Base-by-base conservation (phyloP, 2,329 filamentous ascomycete species). In the Trichoderma oligosporum region DNA sequence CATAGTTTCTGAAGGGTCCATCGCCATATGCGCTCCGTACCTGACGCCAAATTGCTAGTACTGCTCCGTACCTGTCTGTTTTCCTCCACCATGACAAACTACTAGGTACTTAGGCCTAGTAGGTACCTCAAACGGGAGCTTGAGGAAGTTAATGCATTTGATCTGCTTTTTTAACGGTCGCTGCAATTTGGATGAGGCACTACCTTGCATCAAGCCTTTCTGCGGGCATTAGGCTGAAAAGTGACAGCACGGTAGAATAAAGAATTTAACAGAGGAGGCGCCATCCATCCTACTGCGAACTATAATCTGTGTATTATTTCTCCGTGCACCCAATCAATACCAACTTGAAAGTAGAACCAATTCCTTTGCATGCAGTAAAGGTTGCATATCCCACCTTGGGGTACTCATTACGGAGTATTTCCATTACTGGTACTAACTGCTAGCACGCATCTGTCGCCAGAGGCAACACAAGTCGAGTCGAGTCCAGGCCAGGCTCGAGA, bases 51-150 rank as follows among this genome's bases (percentile, higher is more conserved):
- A 29, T 44, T 44, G 16, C 24, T 22, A 38, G 25, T 18, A 35
- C 31, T 12, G 12, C 5, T 31, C 35, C 25, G 46, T 35, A 36
- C 46, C 33, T 24, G 31, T 18, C 22, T 18, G 31, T 48, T 18
- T 12, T 22, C 47, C 24, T 51, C 35, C 33, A 25, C 35, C 35
- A 36, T 39, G 35, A 35, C 47, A n/a, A n/a, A n/a, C n/a, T n/a
- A n/a, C n/a, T n/a, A n/a, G n/a, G n/a, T n/a, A n/a, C n/a, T n/a
- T n/a, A n/a, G n/a, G n/a, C n/a, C n/a, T n/a, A n/a, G n/a, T n/a
- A 44, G 20, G 20, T 38, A 45, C 52, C 52, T 41, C 52, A 55
- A 38, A 55, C 31, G 22, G 52, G 49, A 44, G 41, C 14, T 55
- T 45, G 46, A 41, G 38, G 51, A 39, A n/a, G n/a, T n/a, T n/a